phyloP scores from a whole-genome alignment of 179 eudicot genomes.

The Spergularia azorica region DNA sequence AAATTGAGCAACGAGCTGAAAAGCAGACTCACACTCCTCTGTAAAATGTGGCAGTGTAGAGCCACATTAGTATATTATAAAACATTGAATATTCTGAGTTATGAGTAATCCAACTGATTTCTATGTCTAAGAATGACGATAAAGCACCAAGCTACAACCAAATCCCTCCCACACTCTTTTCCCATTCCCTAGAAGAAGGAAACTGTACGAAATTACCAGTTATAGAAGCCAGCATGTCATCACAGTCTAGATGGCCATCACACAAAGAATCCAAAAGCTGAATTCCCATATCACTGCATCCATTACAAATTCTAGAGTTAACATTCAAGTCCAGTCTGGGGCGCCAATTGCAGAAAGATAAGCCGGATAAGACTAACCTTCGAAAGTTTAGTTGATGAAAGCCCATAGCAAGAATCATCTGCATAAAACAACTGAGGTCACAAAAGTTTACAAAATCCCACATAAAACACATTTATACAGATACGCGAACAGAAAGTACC shows the following conservation, averaged over 20 bases:
- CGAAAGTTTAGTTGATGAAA: slow-evolving; percentile 85
- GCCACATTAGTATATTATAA: no score
- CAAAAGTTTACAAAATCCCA: background rate
- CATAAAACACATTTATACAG: background rate
- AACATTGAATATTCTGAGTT: no score
- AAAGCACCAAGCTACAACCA: background rate
- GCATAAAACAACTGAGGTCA: slow-evolving; percentile 16
- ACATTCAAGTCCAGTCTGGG: background rate
- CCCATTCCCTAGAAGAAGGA: background rate
- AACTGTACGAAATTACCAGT: slow-evolving; percentile 54
- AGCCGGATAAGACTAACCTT: slow-evolving; percentile 43
- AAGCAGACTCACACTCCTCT: no score
- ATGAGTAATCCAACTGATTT: no score
- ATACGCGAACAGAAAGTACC: slow-evolving; percentile 41
- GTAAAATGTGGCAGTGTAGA: no score
- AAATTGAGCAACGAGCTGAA: no score
- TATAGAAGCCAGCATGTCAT: slow-evolving; percentile 58
- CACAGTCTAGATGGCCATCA: slow-evolving; percentile 71
- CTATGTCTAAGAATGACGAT: background rate
- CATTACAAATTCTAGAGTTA: slow-evolving; percentile 3
- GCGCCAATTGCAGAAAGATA: slow-evolving; percentile 1
- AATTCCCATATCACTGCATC: slow-evolving; percentile 53
- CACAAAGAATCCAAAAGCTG: slow-evolving; percentile 68
- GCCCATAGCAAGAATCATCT: slow-evolving; percentile 86
- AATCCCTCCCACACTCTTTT: background rate